Conservation (phyloP, 2,329 filamentous ascomycete species). For the Delphinella strobiligena region DNA sequence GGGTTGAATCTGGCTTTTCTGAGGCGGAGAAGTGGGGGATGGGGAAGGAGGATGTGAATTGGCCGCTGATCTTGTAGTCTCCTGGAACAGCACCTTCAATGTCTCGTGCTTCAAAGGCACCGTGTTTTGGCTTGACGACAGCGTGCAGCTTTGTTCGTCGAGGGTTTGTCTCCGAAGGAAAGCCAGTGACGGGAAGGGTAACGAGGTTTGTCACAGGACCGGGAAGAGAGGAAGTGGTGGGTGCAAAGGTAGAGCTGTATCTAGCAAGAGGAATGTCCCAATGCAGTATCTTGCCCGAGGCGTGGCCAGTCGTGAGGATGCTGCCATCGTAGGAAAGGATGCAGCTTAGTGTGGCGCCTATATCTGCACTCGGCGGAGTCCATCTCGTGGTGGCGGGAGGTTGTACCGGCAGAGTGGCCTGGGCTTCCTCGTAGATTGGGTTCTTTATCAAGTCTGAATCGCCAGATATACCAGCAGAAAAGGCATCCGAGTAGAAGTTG, state of each 20-base stretch:
- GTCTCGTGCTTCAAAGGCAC: constrained; percentile 29
- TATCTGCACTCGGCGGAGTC: constrained; percentile 32
- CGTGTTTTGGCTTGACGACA: constrained; percentile 71
- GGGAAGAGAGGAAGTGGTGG: constrained; percentile 49
- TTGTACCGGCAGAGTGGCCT: constrained; percentile 41
- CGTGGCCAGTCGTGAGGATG: constrained; percentile 67
- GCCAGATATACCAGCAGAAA: constrained; percentile 27
- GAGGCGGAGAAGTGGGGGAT: constrained; percentile 20
- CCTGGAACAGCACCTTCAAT: constrained; percentile 30
- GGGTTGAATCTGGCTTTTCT: constrained; percentile 8
- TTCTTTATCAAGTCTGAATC: constrained; percentile 25
- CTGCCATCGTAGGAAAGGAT: constrained; percentile 74
- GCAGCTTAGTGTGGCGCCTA: constrained; percentile 56
- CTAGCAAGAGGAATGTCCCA: constrained; percentile 69
- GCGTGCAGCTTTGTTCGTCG: constrained; percentile 20
- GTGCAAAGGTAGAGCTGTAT: constrained; percentile 48
- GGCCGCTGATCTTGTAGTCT: constrained; percentile 53
- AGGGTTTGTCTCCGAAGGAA: constrained; percentile 20
- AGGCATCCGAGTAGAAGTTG: constrained; percentile 46
- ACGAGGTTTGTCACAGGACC: constrained; percentile 71
- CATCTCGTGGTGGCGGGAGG: constrained; percentile 24
- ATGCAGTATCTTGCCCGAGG: constrained; percentile 61
- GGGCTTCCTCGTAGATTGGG: constrained; percentile 39
- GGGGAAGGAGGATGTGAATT: constrained; percentile 36
- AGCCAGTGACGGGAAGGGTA: constrained; percentile 53